phyloP scores from a whole-genome alignment of 495 filamentous ascomycete genomes.

The Aspergillus cavernicola region DNA sequence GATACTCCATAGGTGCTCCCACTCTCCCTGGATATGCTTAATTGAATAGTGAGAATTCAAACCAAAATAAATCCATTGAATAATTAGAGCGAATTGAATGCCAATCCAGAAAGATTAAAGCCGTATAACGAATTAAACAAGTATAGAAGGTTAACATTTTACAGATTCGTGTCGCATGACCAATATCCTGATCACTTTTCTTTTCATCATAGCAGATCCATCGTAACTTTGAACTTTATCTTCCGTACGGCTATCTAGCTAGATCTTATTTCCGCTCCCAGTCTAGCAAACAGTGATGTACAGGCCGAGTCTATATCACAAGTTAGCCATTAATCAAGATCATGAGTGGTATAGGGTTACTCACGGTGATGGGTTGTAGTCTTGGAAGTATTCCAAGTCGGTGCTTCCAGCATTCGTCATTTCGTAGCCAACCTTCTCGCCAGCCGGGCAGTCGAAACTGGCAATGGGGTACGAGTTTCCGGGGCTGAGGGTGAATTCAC shows the following conservation, averaged over 20 bases:
- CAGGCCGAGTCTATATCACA: conserved; percentile 48
- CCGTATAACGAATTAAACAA: neutral
- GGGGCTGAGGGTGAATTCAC: conserved; percentile 44
- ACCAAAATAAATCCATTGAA: too few species aligned
- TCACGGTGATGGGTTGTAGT: conserved; percentile 55
- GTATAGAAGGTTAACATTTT: neutral
- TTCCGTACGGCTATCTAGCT: too few species aligned
- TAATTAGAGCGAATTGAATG: neutral
- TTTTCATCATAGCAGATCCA: too few species aligned
- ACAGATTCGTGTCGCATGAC: neutral
- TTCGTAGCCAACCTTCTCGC: conserved; percentile 46
- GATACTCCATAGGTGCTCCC: too few species aligned
- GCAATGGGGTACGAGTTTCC: conserved; percentile 55
- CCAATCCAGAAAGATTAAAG: neutral
- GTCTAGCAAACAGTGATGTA: conserved; percentile 57
- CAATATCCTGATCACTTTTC: too few species aligned
- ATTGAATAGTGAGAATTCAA: too few species aligned
- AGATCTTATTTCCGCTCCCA: neutral
- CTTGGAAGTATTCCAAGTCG: conserved; percentile 60
- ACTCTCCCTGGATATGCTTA: too few species aligned
- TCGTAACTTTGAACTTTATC: too few species aligned
- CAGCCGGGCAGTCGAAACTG: conserved; percentile 54
- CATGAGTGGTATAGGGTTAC: conserved; percentile 7
- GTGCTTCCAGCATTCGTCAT: conserved; percentile 50
- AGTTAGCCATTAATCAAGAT: conserved; percentile 20